These are phyloP conservation scores for Liquidambar formosana DNA, from an alignment of 164 flowering plant genomes.

Conservation along the genomic window DNA sequence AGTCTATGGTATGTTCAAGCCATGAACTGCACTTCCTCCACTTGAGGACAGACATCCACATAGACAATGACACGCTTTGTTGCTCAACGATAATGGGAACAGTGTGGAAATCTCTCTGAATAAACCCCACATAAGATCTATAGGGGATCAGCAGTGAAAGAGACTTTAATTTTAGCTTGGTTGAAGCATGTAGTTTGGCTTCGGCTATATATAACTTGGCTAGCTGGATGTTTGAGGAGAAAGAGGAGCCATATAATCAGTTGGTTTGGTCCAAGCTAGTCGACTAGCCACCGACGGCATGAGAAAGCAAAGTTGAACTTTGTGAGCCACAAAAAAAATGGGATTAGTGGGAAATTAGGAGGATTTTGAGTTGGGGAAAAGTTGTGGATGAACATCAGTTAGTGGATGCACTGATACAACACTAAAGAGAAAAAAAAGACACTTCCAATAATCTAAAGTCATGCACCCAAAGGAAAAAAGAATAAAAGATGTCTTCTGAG, in stretches of 20 bases:
- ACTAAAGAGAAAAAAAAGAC: constrained; percentile 1
- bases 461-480: too few species aligned
- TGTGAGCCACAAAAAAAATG: constrained; percentile 9
- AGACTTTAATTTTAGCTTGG: neutral
- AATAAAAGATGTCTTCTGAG: constrained; percentile 3
- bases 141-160: neutral
- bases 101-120: neutral
- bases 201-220: too few species aligned
- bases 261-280: neutral
- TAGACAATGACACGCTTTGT: constrained; percentile 16
- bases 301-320: neutral
- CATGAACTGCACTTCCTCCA: neutral
- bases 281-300: neutral
- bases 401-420: constrained; percentile 30
- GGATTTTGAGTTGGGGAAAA: constrained; percentile 15
- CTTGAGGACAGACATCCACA: constrained; percentile 9
- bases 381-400: constrained; percentile 36
- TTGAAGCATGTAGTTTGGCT: too few species aligned
- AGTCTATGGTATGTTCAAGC: neutral
- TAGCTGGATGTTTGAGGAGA: too few species aligned
- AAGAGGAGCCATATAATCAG: neutral
- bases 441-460: constrained; percentile 23
- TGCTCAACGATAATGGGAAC: constrained; percentile 14
- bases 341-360: constrained; percentile 32
- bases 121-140: neutral